Conservation (phyloP, 2,329 filamentous ascomycete species). For the Aspergillus texensis region DNA sequence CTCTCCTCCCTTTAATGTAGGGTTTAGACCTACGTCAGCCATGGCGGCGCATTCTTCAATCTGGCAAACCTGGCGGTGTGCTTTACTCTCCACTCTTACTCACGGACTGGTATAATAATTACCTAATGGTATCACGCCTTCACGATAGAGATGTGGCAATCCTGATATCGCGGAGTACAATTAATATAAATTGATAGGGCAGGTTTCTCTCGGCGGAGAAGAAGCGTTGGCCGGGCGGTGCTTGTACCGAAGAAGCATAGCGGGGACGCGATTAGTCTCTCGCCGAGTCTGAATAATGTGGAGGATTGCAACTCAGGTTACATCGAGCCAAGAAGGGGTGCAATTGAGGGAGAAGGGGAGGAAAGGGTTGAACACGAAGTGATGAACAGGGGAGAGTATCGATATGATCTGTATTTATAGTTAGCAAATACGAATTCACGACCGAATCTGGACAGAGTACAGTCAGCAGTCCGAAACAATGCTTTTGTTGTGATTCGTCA, state of each 20-base stretch:
- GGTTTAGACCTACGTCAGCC: neutral
- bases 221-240: conserved; percentile 4
- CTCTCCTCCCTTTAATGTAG: neutral
- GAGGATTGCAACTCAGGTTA: neutral
- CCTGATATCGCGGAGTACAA: neutral
- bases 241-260: conserved; percentile 12
- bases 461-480: too few relatives aligned
- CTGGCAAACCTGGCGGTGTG: neutral
- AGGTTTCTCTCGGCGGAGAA: neutral
- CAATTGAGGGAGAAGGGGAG: neutral
- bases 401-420: too few relatives aligned
- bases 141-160: neutral
- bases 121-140: neutral
- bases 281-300: neutral
- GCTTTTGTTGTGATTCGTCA: neutral
- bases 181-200: neutral
- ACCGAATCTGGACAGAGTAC: too few relatives aligned
- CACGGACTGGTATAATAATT: neutral
- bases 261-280: neutral
- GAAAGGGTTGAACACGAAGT: too few relatives aligned
- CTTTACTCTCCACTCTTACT: neutral
- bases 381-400: too few relatives aligned
- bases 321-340: neutral
- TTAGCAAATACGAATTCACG: too few relatives aligned
- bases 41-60: neutral